A percentile compares a stretch with the other conserved stretches of the same genome.
Evolutionary conservation across 2,329 filamentous ascomycete species (phyloP).

Genomic region (Monilinia aucupariae): DNA sequence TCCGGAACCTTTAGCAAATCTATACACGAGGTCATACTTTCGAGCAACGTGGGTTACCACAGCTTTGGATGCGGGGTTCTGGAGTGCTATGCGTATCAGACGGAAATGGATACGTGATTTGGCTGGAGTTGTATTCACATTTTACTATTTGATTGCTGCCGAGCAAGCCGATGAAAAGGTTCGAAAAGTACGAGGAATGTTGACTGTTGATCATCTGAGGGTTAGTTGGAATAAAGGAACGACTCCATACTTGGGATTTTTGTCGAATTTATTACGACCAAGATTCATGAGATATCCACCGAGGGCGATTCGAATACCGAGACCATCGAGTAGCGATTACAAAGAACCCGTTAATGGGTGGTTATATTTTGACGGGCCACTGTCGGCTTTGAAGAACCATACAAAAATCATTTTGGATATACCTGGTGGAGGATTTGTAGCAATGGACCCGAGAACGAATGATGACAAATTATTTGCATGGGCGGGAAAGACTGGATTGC

Average conservation of each 20-base stretch:
- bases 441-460: slow-evolving; percentile 90
- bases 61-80: slow-evolving; percentile 91
- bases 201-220: slow-evolving; percentile 87
- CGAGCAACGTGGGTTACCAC: slow-evolving; percentile 96
- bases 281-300: slow-evolving; percentile 76
- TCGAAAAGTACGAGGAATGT: slow-evolving; percentile 74
- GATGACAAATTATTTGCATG: slow-evolving; percentile 92
- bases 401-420: slow-evolving; percentile 80
- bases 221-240: slow-evolving; percentile 95
- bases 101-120: slow-evolving; percentile 76
- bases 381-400: slow-evolving; percentile 70
- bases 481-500: slow-evolving; percentile 84
- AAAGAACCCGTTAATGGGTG: slow-evolving; percentile 76
- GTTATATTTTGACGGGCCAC: slow-evolving; percentile 89
- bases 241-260: slow-evolving; percentile 73
- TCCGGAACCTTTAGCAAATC: slow-evolving; percentile 87
- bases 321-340: slow-evolving; percentile 75
- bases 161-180: slow-evolving; percentile 97
- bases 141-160: slow-evolving; percentile 88
- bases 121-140: slow-evolving; percentile 73
- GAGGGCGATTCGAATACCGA: slow-evolving; percentile 74
- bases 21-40: slow-evolving; percentile 90
- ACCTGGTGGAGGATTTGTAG: slow-evolving; percentile 90
- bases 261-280: slow-evolving; percentile 69
- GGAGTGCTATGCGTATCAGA: slow-evolving; percentile 93